Base-by-base conservation (phyloP, 2,329 filamentous ascomycete genomes). In the Penicillium sp. region DNA sequence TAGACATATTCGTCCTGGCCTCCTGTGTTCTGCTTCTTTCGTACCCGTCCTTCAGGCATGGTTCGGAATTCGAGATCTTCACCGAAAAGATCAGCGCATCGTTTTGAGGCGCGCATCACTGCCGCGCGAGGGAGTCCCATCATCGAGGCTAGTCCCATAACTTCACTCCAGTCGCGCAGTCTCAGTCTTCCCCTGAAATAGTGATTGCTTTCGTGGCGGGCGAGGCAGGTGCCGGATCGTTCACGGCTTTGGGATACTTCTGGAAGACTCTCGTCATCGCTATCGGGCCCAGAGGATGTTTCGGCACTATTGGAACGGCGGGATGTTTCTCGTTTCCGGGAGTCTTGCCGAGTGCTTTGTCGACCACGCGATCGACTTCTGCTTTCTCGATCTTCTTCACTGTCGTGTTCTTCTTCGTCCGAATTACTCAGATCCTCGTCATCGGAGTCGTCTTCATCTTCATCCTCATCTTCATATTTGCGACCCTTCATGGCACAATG, bases 161-260 rank as follows among this genome's bases (percentile, higher is more conserved):
- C 82, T 61, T 96, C 90, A 61, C 85, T 88, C 93, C 93, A 97
- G 74, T 95, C 89, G 19, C 89, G 82, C 11, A 84, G 75, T 27
- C 67, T 67, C 34, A 66, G 63, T 49, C 56, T 62, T 52, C 32
- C 52, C 18, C 30, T 58, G 51, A 43, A 46, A 57, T 26, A 30
- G 32, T 29, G 58, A 46, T 27, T 47, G 47, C 43, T 56, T 39
- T 36, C 41, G 14, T 18, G 32, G 13, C 50, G 41, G n/a, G 47
- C 32, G n/a, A 34, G 29, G 1, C 51, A 54, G 19, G 49, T 59
- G 14, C 55, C 19, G 3, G 65, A 66, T 8, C 57, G 54, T 2
- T 52, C 55, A 13, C 58, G 55, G 13, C 56, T 47, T 29, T 23
- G 42, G 13, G 63, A 62, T n/a, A 53, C 43, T 9, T 49, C 40